Evolutionary conservation across 2,329 filamentous ascomycete species (phyloP), one percentile per base, ranked within the genome.

Genomic region (Aspergillus hiratsukae): DNA sequence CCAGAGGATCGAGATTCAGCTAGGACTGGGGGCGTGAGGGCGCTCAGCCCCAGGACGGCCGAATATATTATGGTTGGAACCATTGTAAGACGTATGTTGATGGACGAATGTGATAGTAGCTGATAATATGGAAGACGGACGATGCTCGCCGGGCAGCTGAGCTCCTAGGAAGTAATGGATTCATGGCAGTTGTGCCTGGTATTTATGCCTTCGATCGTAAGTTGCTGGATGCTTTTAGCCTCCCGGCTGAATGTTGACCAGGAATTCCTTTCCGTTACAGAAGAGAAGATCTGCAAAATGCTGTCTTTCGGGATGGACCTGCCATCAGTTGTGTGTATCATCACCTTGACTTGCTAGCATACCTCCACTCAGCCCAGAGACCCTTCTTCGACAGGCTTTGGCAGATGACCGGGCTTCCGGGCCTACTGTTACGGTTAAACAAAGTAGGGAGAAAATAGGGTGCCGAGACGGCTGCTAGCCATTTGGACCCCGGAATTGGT

Each of bases 1-100:
- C 59, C 59, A 17, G 58, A 52, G 17, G 55, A 54, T 46, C 49
- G 19, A 45, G 41, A 4, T 21, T 45, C 19, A 2, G 41, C 41
- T 5, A 45, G 8, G 41, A 23, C 41, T 23, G 41, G 23, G 8
- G n/a, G 41, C 41, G 19, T 21, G 41, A 45, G 19, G 41, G 41
- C 41, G 41, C 41, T 45, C 41, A 45, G 19, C 19, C 19, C 41
- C 41, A 45, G 8, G n/a, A 45, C 11, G 41, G 41, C 41, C 19
- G 41, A 45, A 23, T 45, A 45, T 45, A 45, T 9, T 4, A 45
- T 23, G 41, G 19, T 23, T 45, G 41, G 41, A 23, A 45, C 8
- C 41, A 45, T 45, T 45, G 41, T 45, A 11, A 23, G 8, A 21
- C 3, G 41, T 23, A 45, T 6, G 41, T 21, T 45, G 41, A 45